Conservation (phyloP, 768 basidiomycete genomes). For the Leccinellum luteum region DNA sequence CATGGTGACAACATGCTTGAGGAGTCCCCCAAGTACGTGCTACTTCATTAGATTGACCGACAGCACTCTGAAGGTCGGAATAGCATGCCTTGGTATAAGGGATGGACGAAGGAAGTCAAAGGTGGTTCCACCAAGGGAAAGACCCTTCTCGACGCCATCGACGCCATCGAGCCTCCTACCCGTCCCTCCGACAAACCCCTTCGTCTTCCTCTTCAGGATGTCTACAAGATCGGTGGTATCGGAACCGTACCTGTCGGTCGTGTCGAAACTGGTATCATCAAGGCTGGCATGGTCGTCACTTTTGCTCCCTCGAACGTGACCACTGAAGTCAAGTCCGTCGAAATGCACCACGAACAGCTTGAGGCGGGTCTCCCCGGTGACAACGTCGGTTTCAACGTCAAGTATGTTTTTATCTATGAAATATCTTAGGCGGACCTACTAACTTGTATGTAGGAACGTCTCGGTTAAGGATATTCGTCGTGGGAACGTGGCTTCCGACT, state of each 20-base stretch:
- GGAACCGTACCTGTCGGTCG: conserved; percentile 99
- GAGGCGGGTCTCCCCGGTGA: conserved; percentile 93
- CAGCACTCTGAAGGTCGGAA: conserved; percentile 17
- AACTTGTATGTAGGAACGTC: conserved; percentile 73
- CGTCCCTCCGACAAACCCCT: conserved; percentile 99
- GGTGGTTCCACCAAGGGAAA: conserved; percentile 92
- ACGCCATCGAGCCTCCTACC: conserved; percentile 96
- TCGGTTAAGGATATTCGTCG: conserved; percentile 99
- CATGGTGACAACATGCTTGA: conserved; percentile 99
- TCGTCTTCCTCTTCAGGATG: conserved; percentile 99
- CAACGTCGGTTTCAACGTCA: conserved; percentile 99
- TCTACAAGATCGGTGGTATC: conserved; percentile 99
- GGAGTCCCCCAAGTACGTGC: conserved; percentile 85
- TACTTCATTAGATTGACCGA: not conserved
- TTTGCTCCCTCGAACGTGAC: conserved; percentile 98
- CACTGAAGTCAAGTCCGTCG: conserved; percentile 99
- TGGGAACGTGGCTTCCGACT: conserved; percentile 99
- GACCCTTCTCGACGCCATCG: conserved; percentile 99
- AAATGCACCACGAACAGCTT: conserved; percentile 99
- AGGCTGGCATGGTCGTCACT: conserved; percentile 98
- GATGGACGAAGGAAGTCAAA: conserved; percentile 98
- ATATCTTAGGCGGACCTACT: not conserved
- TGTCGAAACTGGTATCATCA: conserved; percentile 99
- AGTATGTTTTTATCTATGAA: conserved; percentile 45
- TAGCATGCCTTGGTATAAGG: conserved; percentile 99